Conservation (phyloP, 73 alveolate species). For the Paramecium biaurelia region DNA sequence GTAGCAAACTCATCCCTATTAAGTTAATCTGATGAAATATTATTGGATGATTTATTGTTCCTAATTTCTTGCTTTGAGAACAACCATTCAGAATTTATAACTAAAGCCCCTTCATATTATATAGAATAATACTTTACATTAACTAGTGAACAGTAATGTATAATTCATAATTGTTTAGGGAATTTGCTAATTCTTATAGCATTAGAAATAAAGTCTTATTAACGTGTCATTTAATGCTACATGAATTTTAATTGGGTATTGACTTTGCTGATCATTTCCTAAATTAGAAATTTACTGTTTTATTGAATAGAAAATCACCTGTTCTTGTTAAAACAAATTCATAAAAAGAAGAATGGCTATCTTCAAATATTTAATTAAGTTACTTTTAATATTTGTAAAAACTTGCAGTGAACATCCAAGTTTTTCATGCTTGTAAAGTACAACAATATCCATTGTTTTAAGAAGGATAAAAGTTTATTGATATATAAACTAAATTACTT, state of each 20-base stretch:
- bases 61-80: slow-evolving; percentile 34
- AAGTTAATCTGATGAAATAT: slow-evolving; percentile 13
- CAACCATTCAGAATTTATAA: slow-evolving; percentile 39
- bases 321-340: not conserved
- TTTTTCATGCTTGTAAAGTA: slow-evolving; percentile 48
- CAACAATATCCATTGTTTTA: slow-evolving; percentile 44
- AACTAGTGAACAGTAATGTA: not conserved
- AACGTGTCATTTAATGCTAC: slow-evolving; percentile 43
- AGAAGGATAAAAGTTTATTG: slow-evolving; percentile 44
- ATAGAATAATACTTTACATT: slow-evolving; percentile 6
- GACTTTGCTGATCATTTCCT: slow-evolving; percentile 52
- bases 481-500: slow-evolving; percentile 13
- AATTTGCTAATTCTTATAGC: not conserved
- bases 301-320: not conserved
- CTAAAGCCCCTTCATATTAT: slow-evolving; percentile 39
- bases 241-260: slow-evolving; percentile 49
- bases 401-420: slow-evolving; percentile 41
- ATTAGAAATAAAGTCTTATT: slow-evolving; percentile 25
- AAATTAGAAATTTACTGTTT: not conserved
- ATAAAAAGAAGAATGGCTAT: slow-evolving; percentile 38
- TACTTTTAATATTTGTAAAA: slow-evolving; percentile 27
- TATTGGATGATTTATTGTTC: slow-evolving; percentile 41
- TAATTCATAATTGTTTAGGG: slow-evolving; percentile 1
- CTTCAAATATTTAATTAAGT: not conserved
- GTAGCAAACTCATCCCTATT: slow-evolving; percentile 19